Base-by-base conservation (phyloP, 306 rosid species). In the Vigna mungo region DNA sequence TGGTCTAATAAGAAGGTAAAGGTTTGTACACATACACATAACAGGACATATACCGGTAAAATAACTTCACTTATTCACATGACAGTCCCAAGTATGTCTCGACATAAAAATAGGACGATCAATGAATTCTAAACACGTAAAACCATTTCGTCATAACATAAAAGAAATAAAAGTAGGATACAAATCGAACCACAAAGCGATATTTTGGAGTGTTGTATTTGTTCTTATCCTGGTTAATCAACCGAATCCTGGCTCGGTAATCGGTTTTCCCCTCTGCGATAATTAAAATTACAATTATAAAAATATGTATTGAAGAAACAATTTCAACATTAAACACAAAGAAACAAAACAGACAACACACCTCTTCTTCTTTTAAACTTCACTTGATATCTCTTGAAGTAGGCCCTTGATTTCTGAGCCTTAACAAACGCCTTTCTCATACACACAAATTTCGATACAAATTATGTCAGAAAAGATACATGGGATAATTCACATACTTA, bases 331-430 rank as follows among this genome's bases (percentile, higher is more conserved):
- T 1, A 21, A 20, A 48, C 5, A 1, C 7, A n/a, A 1, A 0
- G 5, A 6, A 65, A 2, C 3, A 0, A 23, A 30, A 9, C 8
- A 67, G 14, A 16, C 9, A 21, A 18, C 17, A 16, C 7, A 85
- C 88, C 75, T 85, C 88, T 78, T 41, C 88, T 85, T 85, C 88
- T 85, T 75, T 85, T 85, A 12, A 85, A 85, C 64, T 85, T 85
- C 3, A 85, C 88, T 70, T 85, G 88, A 54, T 68, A 85, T 5
- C 88, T 62, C 85, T 81, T 85, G 84, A 69, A 85, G 65, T 81
- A 85, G 7, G 88, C 85, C 62, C 43, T 85, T 1, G 79, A 18
- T 34, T 85, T 85, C 34, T 81, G 88, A 64, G 88, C 49, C 49
- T 46, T 46, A 2, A 46, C 49, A 46, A 46, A 46, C 16, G 49